These are phyloP conservation scores for Zygosaccharomyces pseudobailii DNA, from an alignment of 1,139 yeast species.

Conservation along the genomic window DNA sequence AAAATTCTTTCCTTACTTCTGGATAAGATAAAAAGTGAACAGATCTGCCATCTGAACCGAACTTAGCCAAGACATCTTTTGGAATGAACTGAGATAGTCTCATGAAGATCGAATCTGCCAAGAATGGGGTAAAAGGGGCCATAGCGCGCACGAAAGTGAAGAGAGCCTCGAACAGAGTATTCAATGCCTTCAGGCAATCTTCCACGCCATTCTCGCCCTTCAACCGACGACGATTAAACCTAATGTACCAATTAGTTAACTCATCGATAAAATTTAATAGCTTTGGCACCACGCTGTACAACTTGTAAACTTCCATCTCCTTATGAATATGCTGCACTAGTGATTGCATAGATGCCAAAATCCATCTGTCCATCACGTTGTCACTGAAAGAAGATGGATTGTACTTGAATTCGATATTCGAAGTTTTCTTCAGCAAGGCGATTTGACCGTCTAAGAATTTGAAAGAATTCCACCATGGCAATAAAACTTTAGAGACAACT, in stretches of 20 bases:
- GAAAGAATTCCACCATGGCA: slow-evolving; percentile 98
- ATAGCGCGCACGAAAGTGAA: slow-evolving; percentile 87
- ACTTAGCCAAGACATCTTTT: slow-evolving; percentile 42
- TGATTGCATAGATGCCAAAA: slow-evolving; percentile 89
- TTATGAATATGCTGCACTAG: slow-evolving; percentile 77
- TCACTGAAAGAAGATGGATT: slow-evolving; percentile 59
- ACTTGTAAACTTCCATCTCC: slow-evolving; percentile 86
- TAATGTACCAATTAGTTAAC: slow-evolving; percentile 97
- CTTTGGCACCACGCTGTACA: slow-evolving; percentile 94
- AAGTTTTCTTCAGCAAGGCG: slow-evolving; percentile 72
- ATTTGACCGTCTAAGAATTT: slow-evolving; percentile 95
- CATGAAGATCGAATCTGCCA: slow-evolving; percentile 85
- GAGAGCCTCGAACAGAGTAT: slow-evolving; percentile 85
- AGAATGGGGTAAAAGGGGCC: slow-evolving; percentile 99
- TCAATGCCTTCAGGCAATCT: slow-evolving; percentile 81
- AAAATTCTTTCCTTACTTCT: slow-evolving; percentile 71
- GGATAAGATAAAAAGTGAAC: slow-evolving; percentile 94
- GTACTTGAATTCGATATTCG: slow-evolving; percentile 66
- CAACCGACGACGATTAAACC: slow-evolving; percentile 95
- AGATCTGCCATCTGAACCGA: slow-evolving; percentile 61
- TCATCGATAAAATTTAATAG: slow-evolving; percentile 84
- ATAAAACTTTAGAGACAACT: slow-evolving; percentile 87
- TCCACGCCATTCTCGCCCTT: slow-evolving; percentile 87
- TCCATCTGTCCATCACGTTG: slow-evolving; percentile 97
- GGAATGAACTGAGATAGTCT: slow-evolving; percentile 61